These are phyloP conservation scores for Lobulomyces angularis DNA, from an alignment of 192 early-diverging fungal species.

Conservation along the genomic window DNA sequence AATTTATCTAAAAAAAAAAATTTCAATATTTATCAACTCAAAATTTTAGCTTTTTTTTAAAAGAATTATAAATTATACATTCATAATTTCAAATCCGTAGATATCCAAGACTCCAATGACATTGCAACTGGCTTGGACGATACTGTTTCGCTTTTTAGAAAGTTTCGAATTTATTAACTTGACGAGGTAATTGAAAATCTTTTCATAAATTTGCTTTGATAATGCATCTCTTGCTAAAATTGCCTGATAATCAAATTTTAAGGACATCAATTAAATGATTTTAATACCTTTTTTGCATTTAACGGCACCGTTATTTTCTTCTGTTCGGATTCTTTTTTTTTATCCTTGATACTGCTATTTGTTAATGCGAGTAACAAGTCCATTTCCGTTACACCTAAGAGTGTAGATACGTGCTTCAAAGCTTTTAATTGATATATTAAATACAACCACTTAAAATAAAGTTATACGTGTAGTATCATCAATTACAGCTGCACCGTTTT, in stretches of 20 bases:
- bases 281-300: slow-evolving; percentile 9
- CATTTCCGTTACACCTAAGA: slow-evolving; percentile 8
- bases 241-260: slow-evolving; percentile 11
- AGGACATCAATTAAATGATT: neutral
- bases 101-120: slow-evolving; percentile 83
- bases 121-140: slow-evolving; percentile 5
- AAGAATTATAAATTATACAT: slow-evolving; percentile 6
- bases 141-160: slow-evolving; percentile 3
- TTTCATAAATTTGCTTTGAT: slow-evolving; percentile 16
- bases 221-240: slow-evolving; percentile 14
- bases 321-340: slow-evolving; percentile 11
- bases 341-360: slow-evolving; percentile 16
- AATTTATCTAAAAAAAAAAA: slow-evolving; percentile 68
- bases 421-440: slow-evolving; percentile 2
- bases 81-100: slow-evolving; percentile 80
- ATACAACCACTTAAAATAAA: slow-evolving; percentile 4
- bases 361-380: slow-evolving; percentile 9
- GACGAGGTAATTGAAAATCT: slow-evolving; percentile 15
- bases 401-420: neutral
- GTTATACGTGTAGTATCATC: slow-evolving; percentile 9
- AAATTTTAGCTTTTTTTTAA: neutral
- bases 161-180: slow-evolving; percentile 6
- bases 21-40: slow-evolving; percentile 7
- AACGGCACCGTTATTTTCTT: slow-evolving; percentile 16
- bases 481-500: slow-evolving; percentile 24